Conservation (phyloP, 305 asterid genomes). For the Fraxinus sp. region DNA sequence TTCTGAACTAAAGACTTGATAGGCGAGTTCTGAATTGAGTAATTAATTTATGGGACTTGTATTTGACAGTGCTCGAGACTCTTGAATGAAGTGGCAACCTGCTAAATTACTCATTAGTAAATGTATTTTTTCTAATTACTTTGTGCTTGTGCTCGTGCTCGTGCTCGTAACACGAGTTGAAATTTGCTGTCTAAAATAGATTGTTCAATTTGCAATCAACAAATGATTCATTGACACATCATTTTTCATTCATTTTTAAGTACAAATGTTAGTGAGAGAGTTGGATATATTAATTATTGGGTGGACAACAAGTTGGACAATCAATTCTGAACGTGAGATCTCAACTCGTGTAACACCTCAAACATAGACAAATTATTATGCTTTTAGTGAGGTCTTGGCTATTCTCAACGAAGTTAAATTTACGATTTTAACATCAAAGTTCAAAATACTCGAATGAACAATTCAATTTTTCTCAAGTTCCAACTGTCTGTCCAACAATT, state of each 20-base stretch:
- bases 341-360: background rate
- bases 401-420: background rate
- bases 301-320: background rate
- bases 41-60: conserved; percentile 24
- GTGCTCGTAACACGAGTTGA: background rate
- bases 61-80: conserved; percentile 48
- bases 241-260: background rate
- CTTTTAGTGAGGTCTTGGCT: background rate
- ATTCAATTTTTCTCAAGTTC: background rate
- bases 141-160: background rate
- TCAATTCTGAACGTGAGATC: background rate
- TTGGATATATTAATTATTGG: background rate
- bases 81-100: conserved; percentile 51
- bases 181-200: no score
- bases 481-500: background rate
- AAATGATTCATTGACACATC: background rate
- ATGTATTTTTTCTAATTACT: background rate
- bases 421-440: background rate
- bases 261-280: background rate
- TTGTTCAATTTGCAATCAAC: no score
- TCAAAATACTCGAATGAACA: background rate
- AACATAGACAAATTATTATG: background rate
- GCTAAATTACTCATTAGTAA: conserved; percentile 16
- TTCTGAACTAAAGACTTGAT: conserved; percentile 13
- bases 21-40: conserved; percentile 23